phyloP scores from a whole-genome alignment of 1,139 yeast species.

The Nakaseomyces kungkrabaensis region DNA sequence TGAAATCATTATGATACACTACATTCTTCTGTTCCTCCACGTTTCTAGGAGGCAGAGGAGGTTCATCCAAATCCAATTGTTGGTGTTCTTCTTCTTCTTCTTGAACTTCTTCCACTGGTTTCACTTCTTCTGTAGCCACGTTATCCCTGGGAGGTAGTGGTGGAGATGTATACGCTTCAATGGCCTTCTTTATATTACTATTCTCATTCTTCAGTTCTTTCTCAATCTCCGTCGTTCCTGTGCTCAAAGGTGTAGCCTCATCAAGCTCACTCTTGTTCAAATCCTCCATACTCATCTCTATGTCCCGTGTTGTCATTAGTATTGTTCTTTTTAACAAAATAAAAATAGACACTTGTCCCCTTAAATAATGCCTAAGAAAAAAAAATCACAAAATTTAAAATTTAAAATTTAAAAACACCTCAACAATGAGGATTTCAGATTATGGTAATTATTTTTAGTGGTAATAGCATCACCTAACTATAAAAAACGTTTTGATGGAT shows the following conservation, averaged over 20 bases:
- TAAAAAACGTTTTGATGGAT: too few species aligned
- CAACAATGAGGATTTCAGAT: too few species aligned
- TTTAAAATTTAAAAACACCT: too few species aligned
- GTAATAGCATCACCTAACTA: too few species aligned
- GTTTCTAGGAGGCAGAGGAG: conserved; percentile 5
- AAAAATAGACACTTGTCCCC: too few species aligned
- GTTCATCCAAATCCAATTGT: not conserved
- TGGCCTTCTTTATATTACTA: conserved; percentile 5
- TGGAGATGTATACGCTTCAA: conserved; percentile 6
- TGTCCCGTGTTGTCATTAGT: too few species aligned
- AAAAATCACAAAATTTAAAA: too few species aligned
- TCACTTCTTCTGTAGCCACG: conserved; percentile 1
- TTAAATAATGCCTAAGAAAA: too few species aligned
- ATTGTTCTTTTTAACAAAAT: too few species aligned
- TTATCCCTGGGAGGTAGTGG: conserved; percentile 9
- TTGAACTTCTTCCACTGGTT: not conserved
- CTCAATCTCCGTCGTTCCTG: conserved; percentile 14
- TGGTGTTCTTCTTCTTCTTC: not conserved
- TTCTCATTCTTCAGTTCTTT: conserved; percentile 2
- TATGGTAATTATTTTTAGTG: too few species aligned
- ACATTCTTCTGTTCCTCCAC: conserved; percentile 27
- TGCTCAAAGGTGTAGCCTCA: not conserved
- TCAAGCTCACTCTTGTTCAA: not conserved
- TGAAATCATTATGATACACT: not conserved
- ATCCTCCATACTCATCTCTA: not conserved